Evolutionary conservation across 2,329 filamentous ascomycete species (phyloP), one percentile per base, ranked within the genome.

Genomic region (Didymella pomorum): DNA sequence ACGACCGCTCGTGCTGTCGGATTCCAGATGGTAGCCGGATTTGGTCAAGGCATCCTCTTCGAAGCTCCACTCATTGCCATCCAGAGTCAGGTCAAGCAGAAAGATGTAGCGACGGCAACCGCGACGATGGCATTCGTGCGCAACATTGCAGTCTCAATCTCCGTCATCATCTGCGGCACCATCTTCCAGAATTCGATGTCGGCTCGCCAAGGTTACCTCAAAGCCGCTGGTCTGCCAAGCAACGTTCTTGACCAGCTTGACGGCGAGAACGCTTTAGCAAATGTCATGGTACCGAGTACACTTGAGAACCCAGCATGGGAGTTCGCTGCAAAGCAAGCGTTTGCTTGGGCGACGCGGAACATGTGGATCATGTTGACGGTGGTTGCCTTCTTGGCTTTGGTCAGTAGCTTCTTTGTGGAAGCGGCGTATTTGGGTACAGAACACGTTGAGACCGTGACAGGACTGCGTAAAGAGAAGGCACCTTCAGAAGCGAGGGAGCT

Each of bases 131-230:
- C 78, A 0, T 84, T 86, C 59, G 65, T 80, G 12, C 76, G 79
- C 7, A 79, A 76, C 42, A 66, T 84, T 6, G 78, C 78, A 0
- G 78, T 80, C 0, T 75, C 81, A 0, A 77, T 83, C 33, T 82
- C 80, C 0, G 76, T 83, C 10, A 81, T 84, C 1, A 72, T 84
- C 4, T 81, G 81, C 10, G 78, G 80, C 1, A 81, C 83, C 0
- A 79, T 84, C 4, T 83, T 84, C 60, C 80, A 83, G 53, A 84
- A 83, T 63, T 80, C 83, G 46, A 90, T 92, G 87, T 78, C 86
- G 62, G 79, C 76, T 48, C 83, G 85, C 61, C 79, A 80, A 11
- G 69, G 75, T 63, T 68, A 12, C 77, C 88, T 64, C 68, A 79
- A 46, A 3, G 69, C 76, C 21, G 78, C 82, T 3, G 77, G 80